Conservation (phyloP, 2,329 filamentous ascomycete species). For the Aspergillus pseudonomiae region DNA sequence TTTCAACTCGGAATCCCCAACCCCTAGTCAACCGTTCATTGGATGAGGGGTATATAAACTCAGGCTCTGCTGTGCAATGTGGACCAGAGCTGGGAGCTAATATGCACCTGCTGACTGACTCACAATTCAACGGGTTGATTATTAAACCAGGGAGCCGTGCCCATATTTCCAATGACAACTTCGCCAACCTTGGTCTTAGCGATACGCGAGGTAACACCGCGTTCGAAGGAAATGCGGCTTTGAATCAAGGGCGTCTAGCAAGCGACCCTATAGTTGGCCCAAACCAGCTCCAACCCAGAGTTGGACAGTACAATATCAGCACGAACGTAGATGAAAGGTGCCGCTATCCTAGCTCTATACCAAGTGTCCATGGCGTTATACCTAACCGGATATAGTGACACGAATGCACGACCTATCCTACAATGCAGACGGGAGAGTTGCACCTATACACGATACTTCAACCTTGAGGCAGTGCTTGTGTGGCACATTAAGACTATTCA, state of each 20-base stretch:
- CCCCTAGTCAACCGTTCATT: background rate
- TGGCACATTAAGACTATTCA: constrained; percentile 5
- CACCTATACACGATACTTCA: constrained; percentile 1
- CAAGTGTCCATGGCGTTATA: background rate
- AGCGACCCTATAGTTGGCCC: background rate
- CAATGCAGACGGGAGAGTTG: constrained; percentile 11
- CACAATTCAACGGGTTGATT: background rate
- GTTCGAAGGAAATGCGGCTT: background rate
- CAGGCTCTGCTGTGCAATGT: background rate
- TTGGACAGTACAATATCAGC: background rate
- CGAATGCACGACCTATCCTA: background rate
- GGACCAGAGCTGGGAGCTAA: background rate
- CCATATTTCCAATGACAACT: too few relatives aligned
- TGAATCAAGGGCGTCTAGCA: background rate
- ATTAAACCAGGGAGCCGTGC: too few relatives aligned
- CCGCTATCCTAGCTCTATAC: background rate
- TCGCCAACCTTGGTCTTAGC: too few relatives aligned
- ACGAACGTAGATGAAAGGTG: background rate
- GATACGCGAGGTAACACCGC: background rate
- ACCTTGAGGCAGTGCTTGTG: background rate
- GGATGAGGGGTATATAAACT: background rate
- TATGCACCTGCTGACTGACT: background rate
- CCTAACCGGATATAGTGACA: background rate
- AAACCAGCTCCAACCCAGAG: background rate
- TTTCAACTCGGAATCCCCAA: too few relatives aligned